A percentile compares a stretch with the other conserved stretches of the same genome.
Conservation (phyloP, 345 rosid genomes). For the Linum usitatissimum region DNA sequence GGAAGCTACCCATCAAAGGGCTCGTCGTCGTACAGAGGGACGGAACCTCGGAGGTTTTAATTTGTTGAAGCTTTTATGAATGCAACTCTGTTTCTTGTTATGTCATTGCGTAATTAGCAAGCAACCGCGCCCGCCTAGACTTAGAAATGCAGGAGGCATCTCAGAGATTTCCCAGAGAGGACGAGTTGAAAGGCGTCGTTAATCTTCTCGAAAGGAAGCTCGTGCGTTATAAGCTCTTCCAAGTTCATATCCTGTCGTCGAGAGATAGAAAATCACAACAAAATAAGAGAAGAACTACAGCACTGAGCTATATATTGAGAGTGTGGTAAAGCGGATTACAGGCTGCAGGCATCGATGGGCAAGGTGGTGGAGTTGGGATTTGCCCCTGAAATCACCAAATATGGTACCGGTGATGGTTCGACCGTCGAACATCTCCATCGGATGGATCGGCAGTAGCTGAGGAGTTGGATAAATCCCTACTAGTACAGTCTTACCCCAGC, state of each 20-base stretch:
- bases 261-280: not conserved
- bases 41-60: no score
- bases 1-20: no score
- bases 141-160: slow-evolving; percentile 27
- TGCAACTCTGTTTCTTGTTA: no score
- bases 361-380: slow-evolving; percentile 23
- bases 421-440: slow-evolving; percentile 37
- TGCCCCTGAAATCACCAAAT: slow-evolving; percentile 28
- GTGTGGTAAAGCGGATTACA: not conserved
- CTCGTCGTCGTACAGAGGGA: no score
- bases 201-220: slow-evolving; percentile 30
- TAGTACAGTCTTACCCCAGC: slow-evolving; percentile 18
- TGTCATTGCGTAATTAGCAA: no score
- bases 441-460: slow-evolving; percentile 19
- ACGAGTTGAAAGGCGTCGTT: slow-evolving; percentile 28
- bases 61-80: no score
- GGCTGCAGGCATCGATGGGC: slow-evolving; percentile 22
- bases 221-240: slow-evolving; percentile 23
- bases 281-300: not conserved
- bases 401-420: slow-evolving; percentile 18
- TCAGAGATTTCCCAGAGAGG: slow-evolving; percentile 25
- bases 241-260: slow-evolving; percentile 24
- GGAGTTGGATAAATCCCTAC: slow-evolving; percentile 20
- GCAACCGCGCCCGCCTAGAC: no score
- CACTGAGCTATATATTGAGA: not conserved